Evolutionary conservation across 805 yeast species (phyloP).

Genomic region (Candida caryicola): DNA sequence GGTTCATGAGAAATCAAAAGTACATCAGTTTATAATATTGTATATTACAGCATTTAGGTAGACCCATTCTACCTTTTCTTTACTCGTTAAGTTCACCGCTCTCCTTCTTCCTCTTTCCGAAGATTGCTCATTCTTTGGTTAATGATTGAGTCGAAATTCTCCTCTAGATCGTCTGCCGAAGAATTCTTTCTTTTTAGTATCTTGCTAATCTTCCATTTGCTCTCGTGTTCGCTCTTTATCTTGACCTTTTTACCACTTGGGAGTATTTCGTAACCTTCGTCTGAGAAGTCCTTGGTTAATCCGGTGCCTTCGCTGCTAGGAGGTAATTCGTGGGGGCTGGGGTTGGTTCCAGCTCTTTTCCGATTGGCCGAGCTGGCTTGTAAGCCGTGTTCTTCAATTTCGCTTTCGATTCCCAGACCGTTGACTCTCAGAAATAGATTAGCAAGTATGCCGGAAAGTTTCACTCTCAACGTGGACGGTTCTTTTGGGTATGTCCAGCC

Average conservation of each 20-base stretch:
- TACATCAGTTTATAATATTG: no score
- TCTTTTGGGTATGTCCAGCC: constrained; percentile 72
- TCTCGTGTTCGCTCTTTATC: constrained; percentile 23
- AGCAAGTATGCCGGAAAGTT: constrained; percentile 10
- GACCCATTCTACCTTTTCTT: background rate
- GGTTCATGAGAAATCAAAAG: no score
- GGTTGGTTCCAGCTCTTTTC: constrained; percentile 48
- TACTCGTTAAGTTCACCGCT: background rate
- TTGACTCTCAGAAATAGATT: no score
- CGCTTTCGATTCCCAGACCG: constrained; percentile 7
- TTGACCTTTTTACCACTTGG: constrained; percentile 73
- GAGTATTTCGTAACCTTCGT: constrained; percentile 50
- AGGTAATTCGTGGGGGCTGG: constrained; percentile 47
- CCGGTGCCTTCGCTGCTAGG: constrained; percentile 43
- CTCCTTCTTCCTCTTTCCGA: constrained; percentile 6
- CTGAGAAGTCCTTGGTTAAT: constrained; percentile 19
- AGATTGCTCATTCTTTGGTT: constrained; percentile 41
- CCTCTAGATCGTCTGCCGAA: constrained; percentile 24
- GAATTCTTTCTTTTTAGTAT: constrained; percentile 34
- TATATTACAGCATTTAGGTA: background rate
- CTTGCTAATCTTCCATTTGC: constrained; percentile 31
- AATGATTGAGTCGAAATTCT: constrained; percentile 54
- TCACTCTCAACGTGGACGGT: constrained; percentile 22
- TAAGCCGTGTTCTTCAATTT: constrained; percentile 8
- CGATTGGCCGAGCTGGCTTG: constrained; percentile 35